Evolutionary conservation across 805 yeast species (phyloP).

Genomic region (Wickerhamomyces ciferrii): DNA sequence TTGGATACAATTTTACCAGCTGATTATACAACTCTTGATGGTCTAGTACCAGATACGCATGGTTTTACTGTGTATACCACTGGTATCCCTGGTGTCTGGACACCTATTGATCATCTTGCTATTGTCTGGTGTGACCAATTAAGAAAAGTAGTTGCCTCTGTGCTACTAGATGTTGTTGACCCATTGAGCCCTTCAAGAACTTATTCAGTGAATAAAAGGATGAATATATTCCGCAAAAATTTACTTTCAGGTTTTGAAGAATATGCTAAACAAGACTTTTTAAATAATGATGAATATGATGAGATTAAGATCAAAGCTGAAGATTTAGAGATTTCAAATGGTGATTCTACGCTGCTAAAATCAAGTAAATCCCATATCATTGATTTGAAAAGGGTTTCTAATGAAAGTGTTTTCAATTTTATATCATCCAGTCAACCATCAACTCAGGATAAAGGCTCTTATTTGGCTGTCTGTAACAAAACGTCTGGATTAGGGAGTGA

Average conservation of each 20-base stretch:
- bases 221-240: constrained; percentile 44
- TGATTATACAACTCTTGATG: constrained; percentile 75
- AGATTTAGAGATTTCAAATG: constrained; percentile 1
- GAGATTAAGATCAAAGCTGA: background rate
- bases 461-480: background rate
- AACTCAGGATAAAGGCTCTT: background rate
- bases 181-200: constrained; percentile 42
- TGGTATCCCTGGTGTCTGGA: constrained; percentile 89
- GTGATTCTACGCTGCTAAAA: constrained; percentile 13
- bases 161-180: constrained; percentile 59
- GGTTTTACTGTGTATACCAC: constrained; percentile 84
- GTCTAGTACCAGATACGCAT: constrained; percentile 63
- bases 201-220: constrained; percentile 44
- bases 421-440: background rate
- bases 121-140: constrained; percentile 95
- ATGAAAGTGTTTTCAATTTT: background rate
- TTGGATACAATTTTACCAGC: constrained; percentile 80
- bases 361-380: background rate
- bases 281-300: background rate
- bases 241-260: constrained; percentile 56
- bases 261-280: constrained; percentile 23
- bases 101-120: constrained; percentile 91
- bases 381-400: background rate
- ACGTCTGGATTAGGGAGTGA: background rate
- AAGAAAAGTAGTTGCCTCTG: constrained; percentile 53